A percentile compares a stretch with the other conserved stretches of the same genome.
These are phyloP conservation scores for Beauveria bassiana DNA, from an alignment of 2,329 filamentous ascomycete genomes.

Conservation along the genomic window DNA sequence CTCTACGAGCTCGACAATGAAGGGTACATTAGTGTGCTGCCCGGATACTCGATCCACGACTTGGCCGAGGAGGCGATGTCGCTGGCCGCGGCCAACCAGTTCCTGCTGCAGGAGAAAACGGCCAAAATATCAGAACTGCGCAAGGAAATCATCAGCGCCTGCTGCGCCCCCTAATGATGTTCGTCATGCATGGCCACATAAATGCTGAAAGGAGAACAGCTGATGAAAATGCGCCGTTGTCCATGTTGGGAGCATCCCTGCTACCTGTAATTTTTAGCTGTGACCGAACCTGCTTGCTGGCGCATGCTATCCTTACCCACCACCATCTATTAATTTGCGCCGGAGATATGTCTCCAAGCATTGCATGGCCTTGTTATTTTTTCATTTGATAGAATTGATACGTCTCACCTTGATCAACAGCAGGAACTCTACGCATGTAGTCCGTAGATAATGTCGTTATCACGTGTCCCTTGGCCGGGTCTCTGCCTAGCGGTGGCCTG, in stretches of 20 bases:
- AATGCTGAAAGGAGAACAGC: not conserved
- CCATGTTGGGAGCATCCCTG: not conserved
- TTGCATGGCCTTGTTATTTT: not conserved
- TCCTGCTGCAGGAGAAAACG: not conserved
- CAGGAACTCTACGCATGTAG: no score
- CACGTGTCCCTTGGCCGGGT: not conserved
- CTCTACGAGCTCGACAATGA: constrained; percentile 14
- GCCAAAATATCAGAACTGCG: not conserved
- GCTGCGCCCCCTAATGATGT: not conserved
- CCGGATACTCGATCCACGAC: constrained; percentile 3
- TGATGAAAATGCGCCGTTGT: not conserved
- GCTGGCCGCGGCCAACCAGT: not conserved
- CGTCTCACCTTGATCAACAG: not conserved
- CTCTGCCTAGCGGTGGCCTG: not conserved
- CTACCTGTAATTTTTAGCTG: not conserved
- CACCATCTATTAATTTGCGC: not conserved
- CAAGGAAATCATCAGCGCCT: constrained; percentile 3
- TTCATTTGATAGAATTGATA: not conserved
- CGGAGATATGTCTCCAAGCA: not conserved
- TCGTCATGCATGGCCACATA: not conserved
- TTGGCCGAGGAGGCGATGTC: constrained; percentile 1
- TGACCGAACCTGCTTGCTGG: not conserved
- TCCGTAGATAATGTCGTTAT: not conserved
- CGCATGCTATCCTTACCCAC: not conserved
- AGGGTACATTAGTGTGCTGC: constrained; percentile 13